Evolutionary conservation across 208 protist species (phyloP).

Genomic region (Crithidia bombi): DNA sequence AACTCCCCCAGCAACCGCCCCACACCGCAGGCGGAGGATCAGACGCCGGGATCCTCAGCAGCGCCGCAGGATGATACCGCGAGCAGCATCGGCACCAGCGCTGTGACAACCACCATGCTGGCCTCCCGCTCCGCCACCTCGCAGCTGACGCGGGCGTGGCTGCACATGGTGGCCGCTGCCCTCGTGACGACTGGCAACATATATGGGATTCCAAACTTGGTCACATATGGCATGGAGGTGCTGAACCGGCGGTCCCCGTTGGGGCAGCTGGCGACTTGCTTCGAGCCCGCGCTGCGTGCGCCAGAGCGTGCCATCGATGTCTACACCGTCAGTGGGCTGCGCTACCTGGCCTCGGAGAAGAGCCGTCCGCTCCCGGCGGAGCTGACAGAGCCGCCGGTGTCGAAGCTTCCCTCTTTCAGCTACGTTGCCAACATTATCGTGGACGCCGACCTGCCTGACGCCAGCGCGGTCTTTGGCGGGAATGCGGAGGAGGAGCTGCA

Average conservation of each 20-base stretch:
- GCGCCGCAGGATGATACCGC: constrained; percentile 11
- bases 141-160: constrained; percentile 62
- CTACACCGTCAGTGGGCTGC: constrained; percentile 43
- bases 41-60: background rate
- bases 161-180: constrained; percentile 60
- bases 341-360: constrained; percentile 34
- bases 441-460: constrained; percentile 45
- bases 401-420: constrained; percentile 53
- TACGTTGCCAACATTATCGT: constrained; percentile 61
- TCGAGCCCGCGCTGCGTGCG: constrained; percentile 34
- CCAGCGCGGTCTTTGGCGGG: constrained; percentile 44
- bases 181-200: constrained; percentile 52
- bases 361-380: constrained; percentile 34
- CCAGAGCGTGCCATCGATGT: constrained; percentile 19
- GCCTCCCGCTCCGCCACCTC: constrained; percentile 32
- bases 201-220: constrained; percentile 47
- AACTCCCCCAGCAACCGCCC: background rate
- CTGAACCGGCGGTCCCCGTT: constrained; percentile 41
- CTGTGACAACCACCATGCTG: constrained; percentile 14
- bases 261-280: constrained; percentile 48
- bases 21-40: constrained; percentile 2
- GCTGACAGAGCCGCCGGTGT: constrained; percentile 40
- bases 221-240: constrained; percentile 59
- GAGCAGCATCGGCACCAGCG: constrained; percentile 7
- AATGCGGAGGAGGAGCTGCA: constrained; percentile 29